Percentiles rank a stretch among this genome's conserved stretches.
These are phyloP conservation scores for Colletotrichum cordylinicola DNA, from an alignment of 2,329 filamentous ascomycete genomes.

Conservation along the genomic window DNA sequence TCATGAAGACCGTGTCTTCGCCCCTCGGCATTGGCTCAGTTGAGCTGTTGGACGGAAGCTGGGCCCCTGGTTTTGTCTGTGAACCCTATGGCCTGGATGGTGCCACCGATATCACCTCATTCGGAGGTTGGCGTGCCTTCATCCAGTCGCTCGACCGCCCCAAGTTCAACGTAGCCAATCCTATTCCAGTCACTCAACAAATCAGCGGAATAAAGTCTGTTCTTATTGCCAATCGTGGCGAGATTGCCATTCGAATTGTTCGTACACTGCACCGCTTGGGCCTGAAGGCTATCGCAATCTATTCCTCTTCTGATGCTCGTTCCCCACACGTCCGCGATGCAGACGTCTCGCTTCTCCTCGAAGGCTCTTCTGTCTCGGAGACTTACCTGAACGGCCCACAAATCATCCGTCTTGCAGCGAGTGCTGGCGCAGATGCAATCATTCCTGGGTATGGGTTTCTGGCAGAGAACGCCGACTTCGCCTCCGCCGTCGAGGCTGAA, in stretches of 20 bases:
- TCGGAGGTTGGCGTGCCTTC: conserved; percentile 37
- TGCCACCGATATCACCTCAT: conserved; percentile 35
- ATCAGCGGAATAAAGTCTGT: conserved; percentile 28
- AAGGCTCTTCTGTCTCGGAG: conserved; percentile 44
- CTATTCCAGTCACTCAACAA: neutral
- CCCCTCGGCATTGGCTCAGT: conserved; percentile 41
- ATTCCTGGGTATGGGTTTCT: conserved; percentile 74
- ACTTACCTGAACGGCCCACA: conserved; percentile 73
- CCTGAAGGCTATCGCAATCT: conserved; percentile 73
- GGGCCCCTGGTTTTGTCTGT: conserved; percentile 42
- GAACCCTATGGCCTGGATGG: conserved; percentile 36
- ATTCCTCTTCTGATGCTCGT: conserved; percentile 65
- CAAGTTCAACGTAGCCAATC: neutral
- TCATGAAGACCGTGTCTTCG: conserved; percentile 35
- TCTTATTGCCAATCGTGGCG: conserved; percentile 78
- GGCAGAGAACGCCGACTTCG: conserved; percentile 68
- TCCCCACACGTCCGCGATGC: conserved; percentile 75
- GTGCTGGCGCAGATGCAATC: conserved; percentile 58
- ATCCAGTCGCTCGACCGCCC: neutral
- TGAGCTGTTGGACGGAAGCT: conserved; percentile 36
- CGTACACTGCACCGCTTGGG: conserved; percentile 70
- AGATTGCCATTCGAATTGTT: conserved; percentile 76
- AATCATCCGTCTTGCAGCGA: conserved; percentile 58
- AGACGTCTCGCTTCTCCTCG: conserved; percentile 69
- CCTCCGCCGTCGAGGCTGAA: conserved; percentile 52